Conservation (phyloP, 2,329 filamentous ascomycete genomes). For the Colletotrichum caudatum region DNA sequence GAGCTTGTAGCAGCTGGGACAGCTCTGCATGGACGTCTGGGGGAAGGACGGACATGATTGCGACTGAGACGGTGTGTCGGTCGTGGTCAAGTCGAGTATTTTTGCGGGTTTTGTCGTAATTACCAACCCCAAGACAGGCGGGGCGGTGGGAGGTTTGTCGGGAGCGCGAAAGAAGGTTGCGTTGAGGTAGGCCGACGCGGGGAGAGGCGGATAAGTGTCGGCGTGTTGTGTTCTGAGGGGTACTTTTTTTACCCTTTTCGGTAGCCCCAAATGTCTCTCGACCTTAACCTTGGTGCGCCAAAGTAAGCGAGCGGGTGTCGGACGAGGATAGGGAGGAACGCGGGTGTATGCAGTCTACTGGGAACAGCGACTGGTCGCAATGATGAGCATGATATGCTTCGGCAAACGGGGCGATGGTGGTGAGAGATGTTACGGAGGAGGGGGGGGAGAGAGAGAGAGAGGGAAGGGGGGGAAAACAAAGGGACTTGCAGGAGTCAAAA, state of each 20-base stretch:
- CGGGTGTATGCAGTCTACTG: constrained; percentile 29
- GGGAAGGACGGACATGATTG: constrained; percentile 84
- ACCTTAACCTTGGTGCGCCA: constrained; percentile 25
- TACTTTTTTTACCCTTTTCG: constrained; percentile 33
- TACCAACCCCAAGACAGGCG: constrained; percentile 40
- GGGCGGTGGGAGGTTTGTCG: constrained; percentile 33
- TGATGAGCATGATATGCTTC: constrained; percentile 26
- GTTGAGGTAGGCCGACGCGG: constrained; percentile 30
- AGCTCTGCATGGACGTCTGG: constrained; percentile 88
- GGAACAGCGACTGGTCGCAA: constrained; percentile 16
- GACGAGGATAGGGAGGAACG: constrained; percentile 22
- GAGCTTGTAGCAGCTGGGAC: constrained; percentile 84
- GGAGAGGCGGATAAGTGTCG: constrained; percentile 32
- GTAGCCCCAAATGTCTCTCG: constrained; percentile 19
- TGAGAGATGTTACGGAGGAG: constrained; percentile 8
- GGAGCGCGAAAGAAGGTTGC: constrained; percentile 19
- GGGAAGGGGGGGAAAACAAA: constrained; percentile 23
- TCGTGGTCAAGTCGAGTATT: constrained; percentile 17
- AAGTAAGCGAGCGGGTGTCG: constrained; percentile 32
- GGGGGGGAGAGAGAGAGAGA: not conserved
- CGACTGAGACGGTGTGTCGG: constrained; percentile 23
- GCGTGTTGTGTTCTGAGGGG: constrained; percentile 41
- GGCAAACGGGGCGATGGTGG: not conserved
- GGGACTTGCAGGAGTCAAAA: constrained; percentile 31
- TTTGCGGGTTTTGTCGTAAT: constrained; percentile 11